Evolutionary conservation across 495 filamentous ascomycete genomes (phyloP).

Genomic region (Penicillium flavigenum): DNA sequence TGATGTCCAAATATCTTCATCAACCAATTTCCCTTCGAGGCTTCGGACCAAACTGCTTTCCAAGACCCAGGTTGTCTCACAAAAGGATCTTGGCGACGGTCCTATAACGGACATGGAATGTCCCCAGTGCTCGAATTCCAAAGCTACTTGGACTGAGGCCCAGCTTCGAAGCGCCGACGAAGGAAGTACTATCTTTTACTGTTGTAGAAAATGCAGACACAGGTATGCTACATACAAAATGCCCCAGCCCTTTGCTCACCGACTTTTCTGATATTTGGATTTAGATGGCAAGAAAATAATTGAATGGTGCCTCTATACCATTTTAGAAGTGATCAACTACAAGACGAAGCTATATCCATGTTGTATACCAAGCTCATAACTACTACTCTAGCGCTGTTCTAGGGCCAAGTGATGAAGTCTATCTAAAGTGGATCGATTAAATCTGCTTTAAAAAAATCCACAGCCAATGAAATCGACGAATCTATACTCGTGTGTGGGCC

Average conservation of each 20-base stretch:
- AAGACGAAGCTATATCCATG: not conserved
- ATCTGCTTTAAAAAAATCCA: not conserved
- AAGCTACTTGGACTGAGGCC: constrained; percentile 69
- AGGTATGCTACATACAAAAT: constrained; percentile 43
- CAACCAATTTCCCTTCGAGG: not conserved
- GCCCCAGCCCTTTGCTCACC: not conserved
- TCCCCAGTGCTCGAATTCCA: constrained; percentile 64
- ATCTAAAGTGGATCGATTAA: constrained; percentile 1
- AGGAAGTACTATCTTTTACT: constrained; percentile 78
- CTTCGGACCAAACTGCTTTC: not conserved
- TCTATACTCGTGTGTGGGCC: not conserved
- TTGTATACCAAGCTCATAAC: too few relatives aligned
- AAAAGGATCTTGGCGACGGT: constrained; percentile 18
- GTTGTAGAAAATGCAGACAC: constrained; percentile 66
- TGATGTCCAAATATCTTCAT: not conserved
- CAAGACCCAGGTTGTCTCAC: not conserved
- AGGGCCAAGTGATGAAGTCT: too few relatives aligned
- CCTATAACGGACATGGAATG: constrained; percentile 58
- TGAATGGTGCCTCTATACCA: not conserved
- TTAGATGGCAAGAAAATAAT: not conserved
- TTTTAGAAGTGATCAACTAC: not conserved
- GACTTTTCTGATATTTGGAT: not conserved
- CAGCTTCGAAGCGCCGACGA: constrained; percentile 82
- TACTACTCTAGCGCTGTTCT: not conserved
- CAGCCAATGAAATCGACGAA: not conserved